Evolutionary conservation across 805 yeast species (phyloP).

Genomic region (Barnettozyma pratensis): DNA sequence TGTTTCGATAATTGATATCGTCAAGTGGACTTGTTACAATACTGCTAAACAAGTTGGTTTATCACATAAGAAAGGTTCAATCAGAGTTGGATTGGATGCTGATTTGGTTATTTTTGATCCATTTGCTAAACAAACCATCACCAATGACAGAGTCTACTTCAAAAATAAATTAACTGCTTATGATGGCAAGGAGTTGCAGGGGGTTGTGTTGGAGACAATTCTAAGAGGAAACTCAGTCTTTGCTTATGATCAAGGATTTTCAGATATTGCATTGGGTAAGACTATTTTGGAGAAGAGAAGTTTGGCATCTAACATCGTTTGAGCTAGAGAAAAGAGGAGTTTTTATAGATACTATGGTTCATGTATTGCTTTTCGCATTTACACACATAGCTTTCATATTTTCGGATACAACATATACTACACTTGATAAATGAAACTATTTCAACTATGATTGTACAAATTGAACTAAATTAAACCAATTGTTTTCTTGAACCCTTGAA

Average conservation of each 20-base stretch:
- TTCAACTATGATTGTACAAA: too few relatives aligned
- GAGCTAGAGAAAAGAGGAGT: conserved; percentile 42
- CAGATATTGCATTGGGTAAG: conserved; percentile 51
- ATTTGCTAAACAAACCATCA: conserved; percentile 40
- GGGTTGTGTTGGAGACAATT: conserved; percentile 75
- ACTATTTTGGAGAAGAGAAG: conserved; percentile 57
- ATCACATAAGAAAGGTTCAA: conserved; percentile 62
- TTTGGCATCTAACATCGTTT: background rate
- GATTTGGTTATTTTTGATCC: conserved; percentile 84
- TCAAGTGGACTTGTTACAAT: conserved; percentile 74
- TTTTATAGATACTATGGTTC: background rate
- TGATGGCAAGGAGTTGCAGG: conserved; percentile 61
- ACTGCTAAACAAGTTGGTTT: conserved; percentile 87
- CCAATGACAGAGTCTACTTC: conserved; percentile 56
- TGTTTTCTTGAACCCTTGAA: conserved; percentile 70
- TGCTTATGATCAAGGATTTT: conserved; percentile 47
- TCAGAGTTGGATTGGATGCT: conserved; percentile 78
- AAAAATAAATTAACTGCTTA: conserved; percentile 90
- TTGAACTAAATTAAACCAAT: conserved; percentile 22
- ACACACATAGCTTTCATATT: too few relatives aligned
- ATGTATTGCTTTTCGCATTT: too few relatives aligned
- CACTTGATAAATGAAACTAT: too few relatives aligned
- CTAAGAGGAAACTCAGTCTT: conserved; percentile 73
- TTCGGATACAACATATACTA: too few relatives aligned
- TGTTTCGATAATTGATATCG: conserved; percentile 54